These are phyloP conservation scores for Hemerocallis citrina DNA, from an alignment of 106 monocot genomes.

Conservation along the genomic window DNA sequence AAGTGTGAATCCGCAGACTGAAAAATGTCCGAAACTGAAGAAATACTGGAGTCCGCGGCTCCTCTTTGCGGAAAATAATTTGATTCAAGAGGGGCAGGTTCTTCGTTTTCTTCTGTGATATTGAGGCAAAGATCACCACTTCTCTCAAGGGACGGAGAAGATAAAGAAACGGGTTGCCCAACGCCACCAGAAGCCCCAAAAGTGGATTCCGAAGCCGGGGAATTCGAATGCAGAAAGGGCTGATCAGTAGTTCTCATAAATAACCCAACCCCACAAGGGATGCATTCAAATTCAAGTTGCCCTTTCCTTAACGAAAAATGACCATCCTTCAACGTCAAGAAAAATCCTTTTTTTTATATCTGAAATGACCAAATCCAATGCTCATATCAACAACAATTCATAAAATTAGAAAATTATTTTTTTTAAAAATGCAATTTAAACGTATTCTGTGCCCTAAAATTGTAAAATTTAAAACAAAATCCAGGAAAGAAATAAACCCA, in stretches of 20 bases:
- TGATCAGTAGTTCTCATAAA: conserved; percentile 44
- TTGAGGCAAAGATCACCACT: conserved; percentile 9
- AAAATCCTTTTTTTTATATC: neutral
- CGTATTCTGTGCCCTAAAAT: neutral
- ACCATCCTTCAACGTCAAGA: neutral
- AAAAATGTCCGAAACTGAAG: conserved; percentile 3
- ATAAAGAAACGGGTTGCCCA: conserved; percentile 19
- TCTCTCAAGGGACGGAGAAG: conserved; percentile 24
- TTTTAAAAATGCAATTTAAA: too few species aligned
- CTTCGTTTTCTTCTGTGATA: conserved; percentile 15
- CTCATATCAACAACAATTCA: too few species aligned
- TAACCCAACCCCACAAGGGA: conserved; percentile 5
- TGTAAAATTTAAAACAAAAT: neutral
- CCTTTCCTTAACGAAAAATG: neutral
- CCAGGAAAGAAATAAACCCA: neutral
- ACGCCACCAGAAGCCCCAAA: conserved; percentile 17
- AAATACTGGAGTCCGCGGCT: conserved; percentile 11
- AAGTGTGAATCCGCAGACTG: conserved; percentile 26
- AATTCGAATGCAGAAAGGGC: conserved; percentile 25
- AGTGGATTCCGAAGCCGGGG: conserved; percentile 8
- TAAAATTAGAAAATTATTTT: too few species aligned
- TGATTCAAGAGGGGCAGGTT: conserved; percentile 7
- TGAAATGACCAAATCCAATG: too few species aligned
- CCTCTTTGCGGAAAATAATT: too few species aligned
- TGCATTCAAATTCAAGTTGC: conserved; percentile 18